Evolutionary conservation across 768 basidiomycete species (phyloP), one percentile per base, ranked within the genome.

Genomic region (Suillus variegatus): DNA sequence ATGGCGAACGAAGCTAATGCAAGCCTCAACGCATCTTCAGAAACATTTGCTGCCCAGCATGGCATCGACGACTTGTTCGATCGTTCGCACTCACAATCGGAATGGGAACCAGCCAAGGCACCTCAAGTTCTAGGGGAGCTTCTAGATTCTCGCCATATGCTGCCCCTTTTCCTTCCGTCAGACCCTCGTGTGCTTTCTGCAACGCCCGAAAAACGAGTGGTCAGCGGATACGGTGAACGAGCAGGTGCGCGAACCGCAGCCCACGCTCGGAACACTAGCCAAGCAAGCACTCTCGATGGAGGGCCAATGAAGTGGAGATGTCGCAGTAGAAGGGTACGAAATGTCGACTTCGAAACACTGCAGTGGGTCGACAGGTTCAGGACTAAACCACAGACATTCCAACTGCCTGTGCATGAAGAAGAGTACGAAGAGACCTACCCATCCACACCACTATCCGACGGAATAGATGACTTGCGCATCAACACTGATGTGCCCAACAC

Each of bases 81-180:
- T 76, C 86, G 82, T 65, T 75, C 79, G 0, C 81, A 84, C 40
- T 87, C 89, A 43, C 84, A 87, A 51, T 85, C 88, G 0, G 75
- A 84, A 6, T 99, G 95, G 90, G 88, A 89, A 63, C 93, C 95
- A 16, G 82, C 86, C 0, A 85, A 85, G 61, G 85, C 93, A 22
- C 90, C 94, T 0, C 91, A 92, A 71, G 89, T 89, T 32, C 84
- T 95, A 1, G 95, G 95, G 38, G 97, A 99, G 75, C 79, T 98
- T 32, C 81, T 98, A 67, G 95, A 99, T 75, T 95, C 93, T 32
- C 85, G 95, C 68, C 87, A 91, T 75, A 98, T 98, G 95, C 85
- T 99, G 28, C 94, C 94, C 2, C 81, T 97, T 57, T 82, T 87
- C 25, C 88, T 97, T 58, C 96, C 96, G 8, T 87, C 89, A 22